phyloP scores from a whole-genome alignment of 129 eudicot species.

The Artemisia annua region DNA sequence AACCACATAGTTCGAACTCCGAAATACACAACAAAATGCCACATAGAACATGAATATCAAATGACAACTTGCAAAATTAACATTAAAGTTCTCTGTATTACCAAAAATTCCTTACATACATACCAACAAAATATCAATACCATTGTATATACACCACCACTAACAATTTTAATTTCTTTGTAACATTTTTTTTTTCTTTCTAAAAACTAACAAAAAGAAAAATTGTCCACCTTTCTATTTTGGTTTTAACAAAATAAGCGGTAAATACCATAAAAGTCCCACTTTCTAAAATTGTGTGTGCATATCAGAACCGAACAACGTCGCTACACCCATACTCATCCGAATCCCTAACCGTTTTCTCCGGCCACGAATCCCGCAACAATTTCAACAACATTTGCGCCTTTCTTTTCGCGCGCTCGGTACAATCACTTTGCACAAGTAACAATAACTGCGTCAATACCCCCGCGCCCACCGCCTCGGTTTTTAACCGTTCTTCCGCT shows the following conservation, averaged over 20 bases:
- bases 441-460: slow-evolving; percentile 77
- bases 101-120: slow-evolving; percentile 44
- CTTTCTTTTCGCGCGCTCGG: slow-evolving; percentile 86
- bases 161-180: slow-evolving; percentile 18
- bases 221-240: too few species aligned
- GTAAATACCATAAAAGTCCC: too few species aligned
- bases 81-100: slow-evolving; percentile 30
- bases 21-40: too few species aligned
- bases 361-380: slow-evolving; percentile 90
- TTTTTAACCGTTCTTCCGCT: slow-evolving; percentile 60
- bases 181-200: slow-evolving; percentile 7
- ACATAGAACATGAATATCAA: too few species aligned
- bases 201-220: slow-evolving; percentile 4
- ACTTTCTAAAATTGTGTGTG: too few species aligned
- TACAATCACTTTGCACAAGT: slow-evolving; percentile 90
- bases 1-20: too few species aligned
- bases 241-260: too few species aligned
- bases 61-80: too few species aligned
- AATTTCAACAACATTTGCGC: slow-evolving; percentile 91
- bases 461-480: slow-evolving; percentile 90
- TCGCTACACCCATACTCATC: slow-evolving; percentile 79
- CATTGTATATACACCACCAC: slow-evolving; percentile 35
- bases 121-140: slow-evolving; percentile 1
- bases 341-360: slow-evolving; percentile 53
- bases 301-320: slow-evolving; percentile 57